These are phyloP conservation scores for Penicillium simplicissimum DNA, from an alignment of 495 filamentous ascomycete genomes.

Conservation along the genomic window DNA sequence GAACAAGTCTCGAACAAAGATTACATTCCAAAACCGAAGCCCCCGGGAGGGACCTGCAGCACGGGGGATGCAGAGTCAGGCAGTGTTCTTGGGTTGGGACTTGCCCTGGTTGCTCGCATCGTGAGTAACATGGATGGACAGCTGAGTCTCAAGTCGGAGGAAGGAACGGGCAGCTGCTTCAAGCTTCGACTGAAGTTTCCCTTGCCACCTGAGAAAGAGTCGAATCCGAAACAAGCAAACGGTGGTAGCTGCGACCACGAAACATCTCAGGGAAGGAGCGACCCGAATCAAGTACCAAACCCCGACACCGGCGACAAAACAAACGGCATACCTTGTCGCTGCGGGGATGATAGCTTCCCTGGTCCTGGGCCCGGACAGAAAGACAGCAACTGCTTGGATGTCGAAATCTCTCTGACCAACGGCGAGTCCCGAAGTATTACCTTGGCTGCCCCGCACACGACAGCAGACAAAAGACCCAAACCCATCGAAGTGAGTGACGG, in stretches of 20 bases:
- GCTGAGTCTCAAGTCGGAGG: conserved; percentile 78
- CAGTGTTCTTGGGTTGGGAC: conserved; percentile 69
- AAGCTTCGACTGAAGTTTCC: conserved; percentile 41
- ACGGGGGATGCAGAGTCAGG: conserved; percentile 25
- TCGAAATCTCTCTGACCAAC: conserved; percentile 16
- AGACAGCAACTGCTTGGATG: conserved; percentile 12
- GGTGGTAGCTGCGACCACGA: not conserved
- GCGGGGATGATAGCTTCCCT: conserved; percentile 15
- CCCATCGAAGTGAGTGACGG: not conserved
- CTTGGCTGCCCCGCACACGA: conserved; percentile 4
- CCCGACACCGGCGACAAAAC: not conserved
- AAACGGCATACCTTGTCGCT: conserved; percentile 11
- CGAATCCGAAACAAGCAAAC: not conserved
- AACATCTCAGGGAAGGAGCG: not conserved
- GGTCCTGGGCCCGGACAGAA: conserved; percentile 6
- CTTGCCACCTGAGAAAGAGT: conserved; percentile 11
- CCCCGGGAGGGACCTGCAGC: conserved; percentile 19
- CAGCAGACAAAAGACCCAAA: not conserved
- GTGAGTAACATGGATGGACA: conserved; percentile 87
- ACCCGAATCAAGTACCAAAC: not conserved
- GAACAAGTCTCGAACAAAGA: conserved; percentile 76
- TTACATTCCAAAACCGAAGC: conserved; percentile 37
- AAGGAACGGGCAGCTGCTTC: conserved; percentile 80
- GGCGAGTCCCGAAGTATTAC: conserved; percentile 20
- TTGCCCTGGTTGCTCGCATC: conserved; percentile 81